phyloP scores from a whole-genome alignment of 306 rosid genomes.

The Sphenostylis stenocarpa region DNA sequence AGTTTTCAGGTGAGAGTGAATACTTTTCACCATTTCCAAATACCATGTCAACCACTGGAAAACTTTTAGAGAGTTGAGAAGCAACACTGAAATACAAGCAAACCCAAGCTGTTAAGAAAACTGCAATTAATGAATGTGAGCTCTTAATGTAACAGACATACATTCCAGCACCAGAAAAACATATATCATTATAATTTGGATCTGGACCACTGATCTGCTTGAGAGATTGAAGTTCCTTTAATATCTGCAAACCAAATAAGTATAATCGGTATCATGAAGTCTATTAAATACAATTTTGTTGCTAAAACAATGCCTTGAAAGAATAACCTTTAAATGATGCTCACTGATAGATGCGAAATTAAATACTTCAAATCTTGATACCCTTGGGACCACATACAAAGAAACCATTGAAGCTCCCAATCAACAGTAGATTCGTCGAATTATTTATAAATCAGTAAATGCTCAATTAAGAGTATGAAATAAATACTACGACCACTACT shows the following conservation, averaged over 20 bases:
- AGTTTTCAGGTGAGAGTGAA: slow-evolving; percentile 86
- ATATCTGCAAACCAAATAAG: slow-evolving; percentile 52
- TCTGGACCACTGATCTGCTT: slow-evolving; percentile 80
- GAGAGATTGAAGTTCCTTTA: slow-evolving; percentile 69
- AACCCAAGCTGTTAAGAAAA: slow-evolving; percentile 33
- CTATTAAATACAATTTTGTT: not conserved
- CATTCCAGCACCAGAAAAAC: slow-evolving; percentile 91
- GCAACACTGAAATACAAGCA: slow-evolving; percentile 56
- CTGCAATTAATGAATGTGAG: slow-evolving; percentile 4
- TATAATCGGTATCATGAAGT: slow-evolving; percentile 5
- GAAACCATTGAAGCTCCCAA: not conserved
- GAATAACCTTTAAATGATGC: not conserved
- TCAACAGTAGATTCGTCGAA: not conserved
- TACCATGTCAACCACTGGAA: slow-evolving; percentile 90
- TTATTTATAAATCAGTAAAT: slow-evolving; percentile 18
- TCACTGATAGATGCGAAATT: slow-evolving; percentile 23
- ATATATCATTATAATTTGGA: slow-evolving; percentile 81
- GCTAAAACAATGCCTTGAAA: slow-evolving; percentile 1
- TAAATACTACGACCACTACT: not conserved
- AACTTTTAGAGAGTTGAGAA: slow-evolving; percentile 60
- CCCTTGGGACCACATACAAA: slow-evolving; percentile 1
- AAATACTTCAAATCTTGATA: slow-evolving; percentile 17
- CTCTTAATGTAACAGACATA: slow-evolving; percentile 38
- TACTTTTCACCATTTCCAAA: slow-evolving; percentile 76
- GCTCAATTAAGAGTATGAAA: not conserved